Evolutionary conservation across 1,139 yeast species (phyloP).

Genomic region (Wickerhamomyces sp.): DNA sequence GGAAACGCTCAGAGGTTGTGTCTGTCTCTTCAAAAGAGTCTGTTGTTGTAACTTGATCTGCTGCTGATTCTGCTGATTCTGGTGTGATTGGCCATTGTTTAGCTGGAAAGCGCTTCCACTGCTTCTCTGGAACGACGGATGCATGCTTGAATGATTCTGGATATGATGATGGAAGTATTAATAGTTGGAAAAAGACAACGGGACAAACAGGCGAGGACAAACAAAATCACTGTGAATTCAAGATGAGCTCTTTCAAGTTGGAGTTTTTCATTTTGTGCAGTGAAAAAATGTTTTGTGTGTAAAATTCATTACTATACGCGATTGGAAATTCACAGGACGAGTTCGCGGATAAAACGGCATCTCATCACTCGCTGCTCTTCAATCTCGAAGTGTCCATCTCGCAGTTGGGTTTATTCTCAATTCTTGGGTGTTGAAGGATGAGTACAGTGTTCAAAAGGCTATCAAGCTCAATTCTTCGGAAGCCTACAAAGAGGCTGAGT

Average conservation of each 20-base stretch:
- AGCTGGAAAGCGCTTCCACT: neutral
- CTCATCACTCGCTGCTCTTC: too few relatives aligned
- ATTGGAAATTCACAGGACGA: neutral
- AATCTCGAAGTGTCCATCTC: too few relatives aligned
- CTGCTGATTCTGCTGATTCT: neutral
- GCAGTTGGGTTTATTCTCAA: too few relatives aligned
- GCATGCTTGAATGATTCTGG: neutral
- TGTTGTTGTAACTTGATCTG: neutral
- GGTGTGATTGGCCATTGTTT: neutral
- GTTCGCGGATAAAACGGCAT: too few relatives aligned
- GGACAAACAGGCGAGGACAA: too few relatives aligned
- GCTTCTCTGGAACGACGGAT: neutral
- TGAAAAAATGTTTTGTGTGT: neutral
- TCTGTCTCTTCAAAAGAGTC: conserved; percentile 5
- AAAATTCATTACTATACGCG: too few relatives aligned
- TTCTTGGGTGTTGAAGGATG: too few relatives aligned
- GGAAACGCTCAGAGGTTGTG: conserved; percentile 13
- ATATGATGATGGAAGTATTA: neutral
- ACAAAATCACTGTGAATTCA: neutral
- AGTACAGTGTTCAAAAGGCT: conserved; percentile 1
- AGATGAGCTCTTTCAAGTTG: too few relatives aligned
- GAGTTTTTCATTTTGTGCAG: too few relatives aligned
- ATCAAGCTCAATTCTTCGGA: conserved; percentile 13
- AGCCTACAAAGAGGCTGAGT: conserved; percentile 19
- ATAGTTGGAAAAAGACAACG: too few relatives aligned